Conservation (phyloP, 2,329 filamentous ascomycete species). For the Alternaria postmessia region DNA sequence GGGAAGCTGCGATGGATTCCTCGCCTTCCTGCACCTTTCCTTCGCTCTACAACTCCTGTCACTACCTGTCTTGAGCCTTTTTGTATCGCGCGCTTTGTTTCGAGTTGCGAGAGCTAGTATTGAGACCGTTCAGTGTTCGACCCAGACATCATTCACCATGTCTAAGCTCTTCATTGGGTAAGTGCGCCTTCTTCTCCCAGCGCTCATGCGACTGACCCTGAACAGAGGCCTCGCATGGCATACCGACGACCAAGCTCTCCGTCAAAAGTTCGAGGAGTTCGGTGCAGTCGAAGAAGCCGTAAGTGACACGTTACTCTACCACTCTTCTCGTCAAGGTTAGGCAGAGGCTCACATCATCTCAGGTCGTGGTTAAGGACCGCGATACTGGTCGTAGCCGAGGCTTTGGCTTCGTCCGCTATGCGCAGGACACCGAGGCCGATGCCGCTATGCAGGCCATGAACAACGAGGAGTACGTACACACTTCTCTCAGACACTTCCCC, state of each 20-base stretch:
- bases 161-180: constrained; percentile 96
- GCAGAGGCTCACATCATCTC: constrained; percentile 31
- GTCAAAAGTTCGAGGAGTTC: constrained; percentile 91
- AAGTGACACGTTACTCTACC: constrained; percentile 58
- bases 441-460: constrained; percentile 82
- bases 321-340: not conserved
- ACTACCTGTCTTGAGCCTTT: constrained; percentile 33
- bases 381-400: constrained; percentile 96
- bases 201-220: constrained; percentile 15
- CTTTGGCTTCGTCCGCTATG: constrained; percentile 95
- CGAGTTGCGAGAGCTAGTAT: constrained; percentile 46
- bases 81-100: constrained; percentile 40
- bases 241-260: constrained; percentile 87
- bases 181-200: constrained; percentile 47
- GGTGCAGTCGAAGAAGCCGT: constrained; percentile 94
- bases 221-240: constrained; percentile 95
- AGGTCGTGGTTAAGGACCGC: constrained; percentile 98
- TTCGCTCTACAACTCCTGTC: constrained; percentile 28
- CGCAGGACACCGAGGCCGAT: constrained; percentile 77
- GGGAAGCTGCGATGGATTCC: constrained; percentile 42
- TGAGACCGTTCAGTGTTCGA: constrained; percentile 52
- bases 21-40: constrained; percentile 30
- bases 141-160: constrained; percentile 64
- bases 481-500: not conserved
- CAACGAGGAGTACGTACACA: constrained; percentile 74